Evolutionary conservation across 257 asterid species (phyloP), one percentile per base, ranked within the genome.

Genomic region (Solanum medicagineum): DNA sequence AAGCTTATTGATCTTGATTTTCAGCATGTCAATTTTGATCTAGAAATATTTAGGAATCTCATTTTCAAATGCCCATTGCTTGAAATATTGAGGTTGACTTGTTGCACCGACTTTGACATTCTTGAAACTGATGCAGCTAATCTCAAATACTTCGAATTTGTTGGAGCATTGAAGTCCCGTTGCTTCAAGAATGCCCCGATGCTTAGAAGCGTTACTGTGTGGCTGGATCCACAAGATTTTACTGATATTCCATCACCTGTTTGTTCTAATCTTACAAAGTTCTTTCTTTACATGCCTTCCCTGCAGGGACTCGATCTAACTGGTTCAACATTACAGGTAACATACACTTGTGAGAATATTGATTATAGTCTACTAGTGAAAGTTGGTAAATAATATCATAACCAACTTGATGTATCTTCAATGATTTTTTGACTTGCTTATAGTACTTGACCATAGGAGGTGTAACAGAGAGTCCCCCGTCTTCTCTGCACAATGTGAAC

Each of bases 381-480:
- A 71, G 1, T 71, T 70, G 17, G 24, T 70, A 17, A 1, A 10
- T 70, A 19, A 10, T 70, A 19, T 70, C 55, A 42, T 70, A 40
- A 70, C 42, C 59, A 12, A 22, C 40, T 15, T 66, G 22, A 29
- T 66, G 20, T 32, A 32, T 66, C 22, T 14, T 66, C 7, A 66
- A 66, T 6, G 1, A 32, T 10, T 56, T 15, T 81, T 42, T 24
- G 55, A 47, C 47, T 10, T 66, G n/a, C 84, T 59, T 87, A 17
- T 89, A 93, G 96, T 92, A 89, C 85, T 94, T 92, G 32, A 90
- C 84, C 1, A 91, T 87, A 83, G 90, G 89, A 44, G 94, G 93
- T 1, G 91, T 93, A 6, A 94, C 93, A 5, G 81, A 90, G 53
- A 85, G 84, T 83, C 88, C 90, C 13, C 89, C 88, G 4, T 73